Evolutionary conservation across 495 filamentous ascomycete genomes (phyloP).

Genomic region (Trichoderma erinaceum): DNA sequence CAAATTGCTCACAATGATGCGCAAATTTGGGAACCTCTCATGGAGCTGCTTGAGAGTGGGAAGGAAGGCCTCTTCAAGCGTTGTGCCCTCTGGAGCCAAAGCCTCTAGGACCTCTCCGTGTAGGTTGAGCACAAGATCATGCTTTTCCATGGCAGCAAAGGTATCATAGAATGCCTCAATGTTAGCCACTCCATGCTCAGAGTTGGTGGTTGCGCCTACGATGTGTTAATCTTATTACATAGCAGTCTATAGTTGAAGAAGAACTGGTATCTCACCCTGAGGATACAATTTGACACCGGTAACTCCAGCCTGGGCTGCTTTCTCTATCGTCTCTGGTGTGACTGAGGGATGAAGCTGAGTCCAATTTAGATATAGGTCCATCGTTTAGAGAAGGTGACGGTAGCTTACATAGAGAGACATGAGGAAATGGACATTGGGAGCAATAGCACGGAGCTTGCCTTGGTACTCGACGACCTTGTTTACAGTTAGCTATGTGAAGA

Average conservation of each 20-base stretch:
- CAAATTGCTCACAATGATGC: conserved; percentile 49
- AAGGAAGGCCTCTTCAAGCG: conserved; percentile 75
- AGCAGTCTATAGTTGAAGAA: background rate
- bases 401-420: conserved; percentile 69
- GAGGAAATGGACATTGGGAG: conserved; percentile 68
- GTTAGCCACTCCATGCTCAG: conserved; percentile 69
- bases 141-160: conserved; percentile 65
- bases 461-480: conserved; percentile 65
- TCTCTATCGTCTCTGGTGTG: conserved; percentile 69
- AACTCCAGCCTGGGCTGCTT: conserved; percentile 61
- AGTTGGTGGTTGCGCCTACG: conserved; percentile 75
- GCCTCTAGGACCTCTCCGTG: conserved; percentile 52
- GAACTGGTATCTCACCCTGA: conserved; percentile 37
- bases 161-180: conserved; percentile 62
- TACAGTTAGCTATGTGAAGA: background rate
- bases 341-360: conserved; percentile 54
- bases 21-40: conserved; percentile 66
- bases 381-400: background rate
- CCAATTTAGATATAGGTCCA: background rate
- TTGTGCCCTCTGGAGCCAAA: conserved; percentile 64
- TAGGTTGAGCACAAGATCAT: conserved; percentile 51
- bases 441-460: conserved; percentile 56
- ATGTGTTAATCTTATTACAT: conserved; percentile 19
- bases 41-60: conserved; percentile 69
- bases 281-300: conserved; percentile 65